Percentiles rank a stretch among this genome's conserved stretches.
Evolutionary conservation across 179 eudicot genomes (phyloP).

Genomic region (Kewa caespitosa): DNA sequence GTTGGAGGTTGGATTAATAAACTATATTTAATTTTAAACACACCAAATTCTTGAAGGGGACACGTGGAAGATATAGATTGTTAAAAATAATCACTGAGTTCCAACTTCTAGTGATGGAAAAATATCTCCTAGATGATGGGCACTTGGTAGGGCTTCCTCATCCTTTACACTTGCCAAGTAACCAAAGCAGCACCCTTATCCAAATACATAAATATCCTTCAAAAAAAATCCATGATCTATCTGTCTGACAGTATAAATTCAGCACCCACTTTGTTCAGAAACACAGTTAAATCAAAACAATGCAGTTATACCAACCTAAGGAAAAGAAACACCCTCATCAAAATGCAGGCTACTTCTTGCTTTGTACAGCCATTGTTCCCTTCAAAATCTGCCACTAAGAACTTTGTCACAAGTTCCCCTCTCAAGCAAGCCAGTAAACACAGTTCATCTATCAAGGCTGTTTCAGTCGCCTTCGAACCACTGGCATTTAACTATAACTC

Average conservation of each 20-base stretch:
- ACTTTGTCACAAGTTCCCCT: constrained; percentile 5
- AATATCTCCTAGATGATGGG: constrained; percentile 21
- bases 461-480: constrained; percentile 25
- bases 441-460: constrained; percentile 18
- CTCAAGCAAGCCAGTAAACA: not conserved
- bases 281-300: not conserved
- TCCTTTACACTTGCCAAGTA: not conserved
- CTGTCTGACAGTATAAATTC: constrained; percentile 7
- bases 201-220: constrained; percentile 7
- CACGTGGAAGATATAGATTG: not conserved
- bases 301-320: not conserved
- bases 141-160: not conserved
- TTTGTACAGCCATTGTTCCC: constrained; percentile 30
- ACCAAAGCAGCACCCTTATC: constrained; percentile 14
- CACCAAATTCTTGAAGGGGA: not conserved
- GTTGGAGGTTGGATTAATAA: no score
- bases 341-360: constrained; percentile 43
- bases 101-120: constrained; percentile 6
- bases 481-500: constrained; percentile 54
- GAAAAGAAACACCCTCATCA: not conserved
- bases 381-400: constrained; percentile 10
- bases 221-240: not conserved
- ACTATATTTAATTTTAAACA: not conserved
- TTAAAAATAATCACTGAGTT: no score
- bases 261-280: not conserved